Evolutionary conservation across 495 filamentous ascomycete genomes (phyloP), one percentile per base, ranked within the genome.

Genomic region (Xylaria telfairii): DNA sequence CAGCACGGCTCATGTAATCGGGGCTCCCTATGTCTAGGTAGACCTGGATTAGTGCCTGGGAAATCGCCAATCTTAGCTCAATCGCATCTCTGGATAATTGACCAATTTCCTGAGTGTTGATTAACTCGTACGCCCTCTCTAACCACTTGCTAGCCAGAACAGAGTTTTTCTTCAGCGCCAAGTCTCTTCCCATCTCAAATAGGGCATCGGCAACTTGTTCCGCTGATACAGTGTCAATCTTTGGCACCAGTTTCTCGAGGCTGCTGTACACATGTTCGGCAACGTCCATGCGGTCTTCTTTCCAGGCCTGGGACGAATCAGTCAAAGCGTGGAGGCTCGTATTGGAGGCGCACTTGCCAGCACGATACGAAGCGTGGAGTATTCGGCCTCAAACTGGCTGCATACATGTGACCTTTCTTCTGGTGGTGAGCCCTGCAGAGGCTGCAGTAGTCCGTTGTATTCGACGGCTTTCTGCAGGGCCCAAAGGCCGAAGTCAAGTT

Each of bases 221-320:
- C 15, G 87, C 84, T 28, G 84, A 81, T 19, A 78, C 71, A 17
- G 86, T 80, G 63, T 90, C 86, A 32, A 51, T 42, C 4, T 76
- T 68, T 4, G 74, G 70, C 8, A 76, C 76, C 12, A 83, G 76
- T 10, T 76, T 70, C 32, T 83, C 80, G 9, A 85, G 77, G 72
- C 92, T 92, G 19, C 81, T 81, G 78, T 91, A 94, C 82, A 95
- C 86, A 76, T 92, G 88, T 65, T 96, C 92, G 12, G 93, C 92
- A 39, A 96, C 84, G 68, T 95, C 91, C 34, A 90, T 81, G 39
- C 91, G 86, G 53, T 86, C 84, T 75, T 93, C 89, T 57, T 86
- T 84, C 91, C 90, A 95, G 34, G 91, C 87, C 92, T 96, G 71
- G 1, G 41, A 34, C 61, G 71, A 47, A 26, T 26, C 34, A 67